A percentile compares a stretch with the other conserved stretches of the same genome.
Evolutionary conservation across 2,329 filamentous ascomycete genomes (phyloP).

Genomic region (Cercospora beticola): DNA sequence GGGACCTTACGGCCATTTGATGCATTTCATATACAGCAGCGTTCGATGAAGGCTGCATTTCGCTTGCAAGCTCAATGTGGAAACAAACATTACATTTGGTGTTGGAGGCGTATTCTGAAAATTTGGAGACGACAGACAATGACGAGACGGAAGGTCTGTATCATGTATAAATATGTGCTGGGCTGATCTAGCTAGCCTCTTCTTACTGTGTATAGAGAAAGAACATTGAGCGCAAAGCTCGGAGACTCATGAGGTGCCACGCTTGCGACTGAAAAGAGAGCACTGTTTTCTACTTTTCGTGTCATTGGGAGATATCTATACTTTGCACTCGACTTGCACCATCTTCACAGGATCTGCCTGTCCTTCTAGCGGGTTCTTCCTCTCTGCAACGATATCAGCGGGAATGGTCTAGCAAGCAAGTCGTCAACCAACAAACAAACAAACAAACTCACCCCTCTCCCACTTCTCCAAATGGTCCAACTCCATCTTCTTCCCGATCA

Average conservation of each 20-base stretch:
- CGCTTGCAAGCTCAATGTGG: neutral
- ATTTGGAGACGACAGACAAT: neutral
- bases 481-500: neutral
- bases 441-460: neutral
- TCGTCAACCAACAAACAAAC: neutral
- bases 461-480: neutral
- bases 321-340: neutral
- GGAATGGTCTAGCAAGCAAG: neutral
- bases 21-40: neutral
- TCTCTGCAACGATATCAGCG: neutral
- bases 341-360: neutral
- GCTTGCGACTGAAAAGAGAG: neutral
- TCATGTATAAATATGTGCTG: neutral
- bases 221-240: neutral
- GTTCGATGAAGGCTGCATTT: neutral
- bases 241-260: neutral
- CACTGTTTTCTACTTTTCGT: neutral
- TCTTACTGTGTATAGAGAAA: neutral
- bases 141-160: slow-evolving; percentile 1
- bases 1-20: neutral
- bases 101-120: neutral
- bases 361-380: neutral
- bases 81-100: neutral
- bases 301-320: neutral
- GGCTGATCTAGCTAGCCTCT: neutral